Evolutionary conservation across 257 asterid genomes (phyloP).

Genomic region (Schizonepeta tenuifolia): DNA sequence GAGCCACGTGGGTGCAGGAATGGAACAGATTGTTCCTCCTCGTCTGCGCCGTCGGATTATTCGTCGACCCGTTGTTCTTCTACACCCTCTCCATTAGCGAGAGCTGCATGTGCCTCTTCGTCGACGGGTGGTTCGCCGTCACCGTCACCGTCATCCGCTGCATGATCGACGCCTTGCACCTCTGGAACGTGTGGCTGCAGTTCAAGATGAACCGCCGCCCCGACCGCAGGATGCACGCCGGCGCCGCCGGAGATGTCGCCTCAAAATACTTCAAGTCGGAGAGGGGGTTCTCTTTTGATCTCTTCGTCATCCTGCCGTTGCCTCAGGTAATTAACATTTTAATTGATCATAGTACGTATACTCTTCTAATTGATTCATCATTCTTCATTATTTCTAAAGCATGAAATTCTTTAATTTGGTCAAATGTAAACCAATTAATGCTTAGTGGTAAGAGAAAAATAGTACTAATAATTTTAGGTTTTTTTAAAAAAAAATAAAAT

Average conservation of each 20-base stretch:
- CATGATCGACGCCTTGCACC: slow-evolving; percentile 83
- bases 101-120: slow-evolving; percentile 75
- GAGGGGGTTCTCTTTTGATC: slow-evolving; percentile 74
- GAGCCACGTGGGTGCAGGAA: slow-evolving; percentile 72
- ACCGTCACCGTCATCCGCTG: slow-evolving; percentile 84
- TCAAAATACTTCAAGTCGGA: slow-evolving; percentile 51
- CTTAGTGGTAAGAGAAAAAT: slow-evolving; percentile 19
- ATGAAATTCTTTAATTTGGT: not conserved
- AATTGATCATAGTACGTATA: not conserved
- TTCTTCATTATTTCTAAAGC: not conserved
- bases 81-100: slow-evolving; percentile 83
- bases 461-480: too few relatives aligned
- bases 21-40: slow-evolving; percentile 88
- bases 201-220: slow-evolving; percentile 53
- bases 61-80: slow-evolving; percentile 85
- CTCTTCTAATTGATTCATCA: too few relatives aligned
- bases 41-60: slow-evolving; percentile 71
- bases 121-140: slow-evolving; percentile 91
- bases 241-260: slow-evolving; percentile 39
- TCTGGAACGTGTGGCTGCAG: slow-evolving; percentile 92
- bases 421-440: not conserved
- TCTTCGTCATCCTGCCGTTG: slow-evolving; percentile 87
- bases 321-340: slow-evolving; percentile 59
- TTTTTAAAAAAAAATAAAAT: too few relatives aligned
- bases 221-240: slow-evolving; percentile 19